Evolutionary conservation across 1,284 basidiomycete genomes (phyloP).

Genomic region (Ganoderma sinense): DNA sequence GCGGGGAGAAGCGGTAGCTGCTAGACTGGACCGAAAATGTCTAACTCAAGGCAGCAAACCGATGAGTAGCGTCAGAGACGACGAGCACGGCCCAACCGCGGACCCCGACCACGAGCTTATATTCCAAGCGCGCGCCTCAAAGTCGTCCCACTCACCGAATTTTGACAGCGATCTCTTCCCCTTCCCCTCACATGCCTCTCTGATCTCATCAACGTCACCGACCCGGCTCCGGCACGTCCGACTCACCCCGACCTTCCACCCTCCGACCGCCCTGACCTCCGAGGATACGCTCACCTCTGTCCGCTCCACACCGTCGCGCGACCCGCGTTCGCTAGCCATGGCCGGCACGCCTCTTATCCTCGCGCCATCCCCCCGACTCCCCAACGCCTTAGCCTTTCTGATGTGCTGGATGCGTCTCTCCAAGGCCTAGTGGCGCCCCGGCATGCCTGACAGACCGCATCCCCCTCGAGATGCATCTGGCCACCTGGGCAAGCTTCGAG

Average conservation of each 20-base stretch:
- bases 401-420: constrained; percentile 3
- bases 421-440: constrained; percentile 13
- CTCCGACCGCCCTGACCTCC: neutral
- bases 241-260: neutral
- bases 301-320: neutral
- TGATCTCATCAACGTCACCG: constrained; percentile 16
- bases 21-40: constrained; percentile 2
- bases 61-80: constrained; percentile 14
- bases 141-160: constrained; percentile 30
- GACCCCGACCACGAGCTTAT: constrained; percentile 20
- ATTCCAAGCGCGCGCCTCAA: constrained; percentile 31
- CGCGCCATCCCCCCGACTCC: neutral
- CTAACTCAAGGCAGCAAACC: constrained; percentile 8
- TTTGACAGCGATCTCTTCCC: constrained; percentile 18
- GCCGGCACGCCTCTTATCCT: neutral
- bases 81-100: constrained; percentile 12
- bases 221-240: neutral
- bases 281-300: neutral
- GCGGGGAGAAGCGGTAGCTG: constrained; percentile 6
- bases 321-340: neutral
- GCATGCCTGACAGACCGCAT: constrained; percentile 2
- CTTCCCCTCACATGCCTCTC: constrained; percentile 2
- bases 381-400: neutral
- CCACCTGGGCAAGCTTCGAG: neutral
- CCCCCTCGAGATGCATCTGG: constrained; percentile 1